Base-by-base conservation (phyloP, 2,329 filamentous ascomycete genomes). In the Stylonectria norvegica region DNA sequence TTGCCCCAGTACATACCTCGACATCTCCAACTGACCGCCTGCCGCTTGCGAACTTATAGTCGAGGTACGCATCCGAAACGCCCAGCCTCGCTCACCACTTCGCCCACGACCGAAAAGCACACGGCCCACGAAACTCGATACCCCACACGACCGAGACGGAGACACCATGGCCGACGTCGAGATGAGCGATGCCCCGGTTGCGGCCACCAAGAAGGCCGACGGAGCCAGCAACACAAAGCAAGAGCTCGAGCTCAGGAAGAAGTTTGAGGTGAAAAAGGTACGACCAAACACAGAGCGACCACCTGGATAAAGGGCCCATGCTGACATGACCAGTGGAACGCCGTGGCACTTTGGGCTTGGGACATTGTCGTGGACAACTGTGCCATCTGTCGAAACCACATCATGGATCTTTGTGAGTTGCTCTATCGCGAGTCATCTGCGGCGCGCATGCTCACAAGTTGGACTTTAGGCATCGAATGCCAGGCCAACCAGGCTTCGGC, bases 291-390 rank as follows among this genome's bases (percentile, higher is more conserved):
- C 27, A 15, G 15, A 30, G 27, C 27, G 8, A 8, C n/a, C n/a
- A n/a, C n/a, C n/a, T n/a, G n/a, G n/a, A n/a, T n/a, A n/a, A n/a
- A 32, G 22, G 19, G 18, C 18, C 18, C 32, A 30, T 32, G 20
- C 15, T 55, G 35, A 56, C 22, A 15, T 36, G 2, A 49, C 30
- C 59, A 96, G 91, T 98, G 93, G 93, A 97, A 97, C 59, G 93
- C 93, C 0, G 93, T 98, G 36, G 90, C 93, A 28, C 77, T 98
- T 2, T 98, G 93, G 93, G 93, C 93, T 1, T 98, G 93, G 93
- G 93, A 98, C 64, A 98, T 98, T 44, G 90, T 97, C 20, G 93
- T 98, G 47, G 93, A 98, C 70, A 98, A 98, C 77, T 98, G 93
- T 65, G 93, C 93, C 58, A 98, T 98, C 63, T 98, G 93, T 75